Evolutionary conservation across 345 rosid species (phyloP), one percentile per base, ranked within the genome.

Genomic region (Camelina neglecta): DNA sequence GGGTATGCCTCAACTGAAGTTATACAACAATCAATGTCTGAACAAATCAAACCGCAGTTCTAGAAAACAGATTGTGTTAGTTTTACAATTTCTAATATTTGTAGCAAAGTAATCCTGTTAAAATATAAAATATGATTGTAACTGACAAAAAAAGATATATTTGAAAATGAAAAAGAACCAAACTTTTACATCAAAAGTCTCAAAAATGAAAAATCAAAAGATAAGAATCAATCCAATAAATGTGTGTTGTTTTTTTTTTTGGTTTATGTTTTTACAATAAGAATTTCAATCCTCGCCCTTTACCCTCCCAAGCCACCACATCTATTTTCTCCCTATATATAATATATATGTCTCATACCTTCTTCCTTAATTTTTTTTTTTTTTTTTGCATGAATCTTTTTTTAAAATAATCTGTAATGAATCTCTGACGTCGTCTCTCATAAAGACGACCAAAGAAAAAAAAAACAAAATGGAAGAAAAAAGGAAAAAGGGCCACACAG

Each of bases 161-260:
- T 12, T 13, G 4, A 26, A 57, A 47, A 44, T 3, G 10, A 49
- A 49, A 49, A 18, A 24, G 21, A 50, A 59, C 55, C 49, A 31
- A 65, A 71, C 63, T 41, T 72, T 65, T 48, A 57, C 61, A 77
- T 50, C 21, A 41, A 72, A 72, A 66, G n/a, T 15, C 3, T 55
- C 48, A 16, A 76, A 62, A 65, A 56, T 18, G 62, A 71, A 65
- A 78, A 65, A 56, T 26, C 68, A 71, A 65, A 78, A 69, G 29
- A 78, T 35, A 66, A 72, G 78, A 78, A 79, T 73, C 81, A 79
- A 79, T 73, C 81, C 81, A 73, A 79, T 79, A 61, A 61, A 51
- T 61, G 39, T 63, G 8, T 51, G 7, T 33, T 33, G 7, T 45
- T 56, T 33, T 63, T n/a, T 39, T 10, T 53, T 53, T 56, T 36